Conservation (phyloP, 352 stramenopile genomes). For the Phytophthora colocasiae region DNA sequence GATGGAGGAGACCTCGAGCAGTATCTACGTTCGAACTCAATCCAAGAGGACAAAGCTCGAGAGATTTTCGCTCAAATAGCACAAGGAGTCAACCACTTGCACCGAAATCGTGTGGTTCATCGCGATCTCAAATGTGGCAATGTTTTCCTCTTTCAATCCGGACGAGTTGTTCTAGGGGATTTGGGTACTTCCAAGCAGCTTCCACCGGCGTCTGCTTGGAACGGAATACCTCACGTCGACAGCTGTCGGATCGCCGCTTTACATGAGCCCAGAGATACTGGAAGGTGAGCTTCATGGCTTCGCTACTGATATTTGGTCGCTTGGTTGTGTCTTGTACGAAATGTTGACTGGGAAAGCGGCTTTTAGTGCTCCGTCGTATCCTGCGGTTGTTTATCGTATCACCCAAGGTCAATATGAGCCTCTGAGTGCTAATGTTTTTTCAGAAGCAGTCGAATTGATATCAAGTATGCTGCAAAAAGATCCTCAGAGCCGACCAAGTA, state of each 20-base stretch:
- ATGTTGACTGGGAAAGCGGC: conserved; percentile 51
- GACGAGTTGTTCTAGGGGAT: conserved; percentile 63
- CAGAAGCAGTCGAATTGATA: conserved; percentile 29
- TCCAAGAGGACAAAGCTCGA: conserved; percentile 25
- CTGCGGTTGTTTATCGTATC: conserved; percentile 56
- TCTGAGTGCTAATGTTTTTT: conserved; percentile 27
- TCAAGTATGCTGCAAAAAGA: conserved; percentile 37
- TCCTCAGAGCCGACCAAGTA: conserved; percentile 17
- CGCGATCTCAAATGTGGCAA: conserved; percentile 74
- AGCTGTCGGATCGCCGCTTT: conserved; percentile 71
- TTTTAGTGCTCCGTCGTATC: conserved; percentile 71
- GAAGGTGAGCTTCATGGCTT: conserved; percentile 66
- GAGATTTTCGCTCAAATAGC: conserved; percentile 75
- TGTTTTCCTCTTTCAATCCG: too few species aligned
- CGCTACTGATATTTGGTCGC: conserved; percentile 78
- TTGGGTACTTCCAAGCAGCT: conserved; percentile 70
- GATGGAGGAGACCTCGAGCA: conserved; percentile 61
- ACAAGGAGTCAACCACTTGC: conserved; percentile 86
- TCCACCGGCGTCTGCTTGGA: conserved; percentile 12
- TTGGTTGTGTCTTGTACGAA: conserved; percentile 87
- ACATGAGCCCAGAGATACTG: conserved; percentile 55
- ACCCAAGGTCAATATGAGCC: conserved; percentile 45
- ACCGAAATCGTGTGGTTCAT: conserved; percentile 67
- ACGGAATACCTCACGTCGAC: conserved; percentile 44
- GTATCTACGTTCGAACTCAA: conserved; percentile 30